Evolutionary conservation across 1,284 basidiomycete species (phyloP), one percentile per base, ranked within the genome.

Genomic region (Ceratobasidium sp.): DNA sequence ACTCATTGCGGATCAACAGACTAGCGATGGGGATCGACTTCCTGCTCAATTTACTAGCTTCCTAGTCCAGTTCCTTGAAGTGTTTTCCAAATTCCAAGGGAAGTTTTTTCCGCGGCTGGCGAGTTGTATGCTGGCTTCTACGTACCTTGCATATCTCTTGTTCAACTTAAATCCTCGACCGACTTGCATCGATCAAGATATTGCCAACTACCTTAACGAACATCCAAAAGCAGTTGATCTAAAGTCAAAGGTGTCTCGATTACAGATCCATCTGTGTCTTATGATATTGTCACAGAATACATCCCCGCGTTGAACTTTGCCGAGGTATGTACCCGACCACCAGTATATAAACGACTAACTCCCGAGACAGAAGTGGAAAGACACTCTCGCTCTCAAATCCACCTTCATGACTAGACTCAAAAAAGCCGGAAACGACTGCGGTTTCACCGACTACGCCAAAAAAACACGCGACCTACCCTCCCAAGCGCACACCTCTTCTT

Each of bases 311-410:
- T 68, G 27, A 45, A 53, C 15, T 69, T 72, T 22, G 42, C 69
- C 56, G 20, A 69, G 55, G 47, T 57, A 27, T 29, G 3, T 31
- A 56, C 15, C 27, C 34, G 34, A 1, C 20, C 40, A 20, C 4
- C n/a, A 3, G 10, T 45, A 15, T 25, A 3, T 40, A 45, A 0
- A 25, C 31, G 10, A 5, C 40, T 50, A 32, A n/a, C 17, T 27
- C n/a, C 35, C 69, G 50, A 64, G 68, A 10, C 83, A 90, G 75
- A 88, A 86, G 77, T 90, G 88, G 72, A 77, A 85, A 73, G 80
- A 85, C 68, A 83, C 90, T 22, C 90, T 91, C 75, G 79, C 87
- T 0, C 83, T 91, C 80, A 89, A 89, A 88, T 90, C 87, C 77
- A 82, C 86, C 0, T 89, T 86, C 79, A 83, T 90, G 79, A 77